Evolutionary conservation across 2,329 filamentous ascomycete genomes (phyloP), one percentile per base, ranked within the genome.

Genomic region (Fusarium pseudonygamai): DNA sequence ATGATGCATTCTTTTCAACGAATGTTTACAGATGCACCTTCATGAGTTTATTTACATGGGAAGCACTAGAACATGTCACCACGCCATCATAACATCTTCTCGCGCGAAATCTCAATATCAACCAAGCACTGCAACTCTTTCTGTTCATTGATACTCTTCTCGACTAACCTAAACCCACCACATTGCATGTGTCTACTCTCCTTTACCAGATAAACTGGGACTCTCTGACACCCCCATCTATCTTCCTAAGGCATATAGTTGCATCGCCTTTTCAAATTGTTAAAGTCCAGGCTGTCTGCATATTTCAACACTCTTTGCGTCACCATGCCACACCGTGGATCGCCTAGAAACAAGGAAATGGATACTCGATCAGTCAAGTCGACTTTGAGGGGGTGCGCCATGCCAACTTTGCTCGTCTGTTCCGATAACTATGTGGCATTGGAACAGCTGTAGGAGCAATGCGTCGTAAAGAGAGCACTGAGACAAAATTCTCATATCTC

Each of bases 401-500:
- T 58, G 50, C 28, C 30, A 40, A 64, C 34, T 37, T 64, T 69
- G 50, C 57, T 52, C 45, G 20, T 43, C 32, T 64, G n/a, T 68
- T 63, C 47, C n/a, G 32, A 30, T 16, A 28, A 9, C 16, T 37
- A 37, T 37, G 32, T 30, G 43, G 36, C 56, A 39, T 39, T 49
- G 22, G 34, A 42, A 18, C 45, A 34, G 26, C 37, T 39, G 20
- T 12, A 36, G 49, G 46, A 58, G 43, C 40, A 37, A 24, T 43
- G 67, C 24, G 30, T 26, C 24, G 30, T 49, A 22, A 26, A 26
- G 18, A 42, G 47, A 37, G 47, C 28, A 47, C 28, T n/a, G 32
- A 59, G 46, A 60, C 49, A 49, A 43, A 28, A 50, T 47, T 46
- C 20, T 45, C 49, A 53, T 60, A 73, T 72, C 71, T 73, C 63